Base-by-base conservation (phyloP, 805 yeast genomes). In the Saturnispora ahearnii region DNA sequence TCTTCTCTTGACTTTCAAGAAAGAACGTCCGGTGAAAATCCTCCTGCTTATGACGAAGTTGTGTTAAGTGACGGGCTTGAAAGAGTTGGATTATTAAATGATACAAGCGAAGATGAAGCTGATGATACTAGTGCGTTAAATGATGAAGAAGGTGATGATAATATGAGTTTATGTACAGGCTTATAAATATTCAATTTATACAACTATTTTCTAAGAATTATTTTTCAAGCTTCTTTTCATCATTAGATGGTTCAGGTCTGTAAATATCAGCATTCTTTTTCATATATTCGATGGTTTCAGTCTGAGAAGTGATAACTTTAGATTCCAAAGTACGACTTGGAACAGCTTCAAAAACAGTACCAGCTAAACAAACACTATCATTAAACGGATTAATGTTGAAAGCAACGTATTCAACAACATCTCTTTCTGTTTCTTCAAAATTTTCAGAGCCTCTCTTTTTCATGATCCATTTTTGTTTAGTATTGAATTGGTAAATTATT, bases 321-420 rank as follows among this genome's bases (percentile, higher is more conserved):
- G 65, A 62, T 44, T 59, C 58, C 12, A 64, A 44, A 11, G 54
- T 65, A 50, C 72, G 77, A 21, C 57, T 59, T 12, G 76, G 73
- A 53, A 68, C 63, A 53, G 76, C 72, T 62, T 86, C 87, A 65
- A 87, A 82, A 42, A 81, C 72, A 38, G 85, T 73, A 41, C 87
- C 87, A 52, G 86, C 78, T 57, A 87, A 64, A 28, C 76, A 69
- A 51, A 80, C 69, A 50, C 77, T 71, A 59, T 82, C 70, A 49
- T 81, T 66, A 50, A 75, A 72, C 28, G 87, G 78, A 60, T 84
- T 82, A 56, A 85, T 72, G 50, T 79, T 70, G 62, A 77, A 79
- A 1, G 80, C 81, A 28, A 78, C 66, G 57, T 82, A 80, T 60
- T 83, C 88, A 4, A 73, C 68, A 33, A 84, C 75, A 51, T 77